Percentiles rank a stretch among this genome's conserved stretches.
Evolutionary conservation across 208 protist species (phyloP).

Genomic region (Leishmania lainsoni): DNA sequence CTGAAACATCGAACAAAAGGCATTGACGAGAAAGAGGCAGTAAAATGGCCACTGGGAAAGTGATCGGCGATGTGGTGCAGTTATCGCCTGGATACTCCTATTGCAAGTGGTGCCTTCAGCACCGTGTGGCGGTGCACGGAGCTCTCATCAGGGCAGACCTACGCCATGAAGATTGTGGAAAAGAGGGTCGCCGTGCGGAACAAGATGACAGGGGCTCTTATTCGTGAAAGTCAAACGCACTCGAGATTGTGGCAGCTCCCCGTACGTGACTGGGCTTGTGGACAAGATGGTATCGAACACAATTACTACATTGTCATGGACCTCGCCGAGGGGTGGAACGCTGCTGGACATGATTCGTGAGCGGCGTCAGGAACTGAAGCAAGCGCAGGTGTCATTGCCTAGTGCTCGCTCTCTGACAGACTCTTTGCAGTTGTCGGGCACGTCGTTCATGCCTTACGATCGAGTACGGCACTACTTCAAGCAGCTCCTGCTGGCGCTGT

Average conservation of each 20-base stretch:
- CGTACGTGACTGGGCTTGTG: conserved; percentile 63
- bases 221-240: conserved; percentile 74
- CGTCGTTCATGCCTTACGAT: conserved; percentile 28
- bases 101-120: conserved; percentile 83
- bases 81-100: conserved; percentile 62
- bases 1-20: neutral
- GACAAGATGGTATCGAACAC: conserved; percentile 72
- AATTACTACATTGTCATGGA: conserved; percentile 89
- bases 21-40: neutral
- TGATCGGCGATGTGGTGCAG: conserved; percentile 51
- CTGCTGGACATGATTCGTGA: conserved; percentile 62
- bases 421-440: conserved; percentile 10
- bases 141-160: conserved; percentile 33
- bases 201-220: conserved; percentile 63
- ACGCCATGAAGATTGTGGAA: conserved; percentile 80
- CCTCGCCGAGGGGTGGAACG: conserved; percentile 74
- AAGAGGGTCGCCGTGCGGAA: conserved; percentile 41
- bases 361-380: conserved; percentile 30
- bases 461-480: conserved; percentile 41
- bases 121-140: conserved; percentile 77
- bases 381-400: conserved; percentile 17
- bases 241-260: conserved; percentile 52
- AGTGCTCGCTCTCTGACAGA: conserved; percentile 6
- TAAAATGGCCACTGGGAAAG: conserved; percentile 53
- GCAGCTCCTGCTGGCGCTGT: conserved; percentile 73